These are phyloP conservation scores for Akebia trifoliata DNA, from an alignment of 164 flowering plant species.

Conservation along the genomic window DNA sequence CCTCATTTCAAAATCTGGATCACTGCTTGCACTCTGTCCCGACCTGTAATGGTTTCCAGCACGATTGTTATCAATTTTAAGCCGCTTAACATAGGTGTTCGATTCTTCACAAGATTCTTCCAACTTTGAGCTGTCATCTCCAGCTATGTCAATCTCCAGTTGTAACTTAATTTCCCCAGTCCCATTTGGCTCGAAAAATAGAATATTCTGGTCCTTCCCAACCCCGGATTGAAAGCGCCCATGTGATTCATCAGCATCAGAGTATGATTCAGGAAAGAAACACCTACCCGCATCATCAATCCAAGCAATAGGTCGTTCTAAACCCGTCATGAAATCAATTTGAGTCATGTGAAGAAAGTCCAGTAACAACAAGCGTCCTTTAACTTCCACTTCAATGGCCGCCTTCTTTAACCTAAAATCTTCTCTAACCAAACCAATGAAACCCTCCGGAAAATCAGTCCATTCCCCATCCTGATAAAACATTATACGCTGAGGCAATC, in stretches of 20 bases:
- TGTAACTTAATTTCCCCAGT: slow-evolving; percentile 57
- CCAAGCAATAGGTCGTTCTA: slow-evolving; percentile 73
- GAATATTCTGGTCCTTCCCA: slow-evolving; percentile 16
- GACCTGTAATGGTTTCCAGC: slow-evolving; percentile 12
- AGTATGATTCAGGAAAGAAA: slow-evolving; percentile 65
- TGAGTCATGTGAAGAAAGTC: slow-evolving; percentile 69
- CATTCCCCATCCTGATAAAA: slow-evolving; percentile 60
- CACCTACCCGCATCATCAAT: slow-evolving; percentile 73
- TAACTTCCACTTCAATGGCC: slow-evolving; percentile 44
- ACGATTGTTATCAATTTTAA: slow-evolving; percentile 30
- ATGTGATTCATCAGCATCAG: slow-evolving; percentile 24
- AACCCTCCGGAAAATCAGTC: slow-evolving; percentile 52
- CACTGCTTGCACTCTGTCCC: slow-evolving; percentile 29
- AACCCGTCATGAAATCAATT: slow-evolving; percentile 53
- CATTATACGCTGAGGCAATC: slow-evolving; percentile 60
- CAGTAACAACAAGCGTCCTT: slow-evolving; percentile 39
- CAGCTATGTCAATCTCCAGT: slow-evolving; percentile 64
- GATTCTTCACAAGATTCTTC: slow-evolving; percentile 64
- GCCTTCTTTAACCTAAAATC: slow-evolving; percentile 51
- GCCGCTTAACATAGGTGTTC: slow-evolving; percentile 31
- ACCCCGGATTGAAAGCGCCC: slow-evolving; percentile 16
- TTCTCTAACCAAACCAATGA: slow-evolving; percentile 35
- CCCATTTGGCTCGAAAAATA: slow-evolving; percentile 25
- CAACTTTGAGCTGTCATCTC: slow-evolving; percentile 24
- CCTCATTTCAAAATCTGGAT: slow-evolving; percentile 19